Percentiles rank a stretch among this genome's conserved stretches.
These are phyloP conservation scores for Durotheca rogersii DNA, from an alignment of 495 filamentous ascomycete genomes.

Conservation along the genomic window DNA sequence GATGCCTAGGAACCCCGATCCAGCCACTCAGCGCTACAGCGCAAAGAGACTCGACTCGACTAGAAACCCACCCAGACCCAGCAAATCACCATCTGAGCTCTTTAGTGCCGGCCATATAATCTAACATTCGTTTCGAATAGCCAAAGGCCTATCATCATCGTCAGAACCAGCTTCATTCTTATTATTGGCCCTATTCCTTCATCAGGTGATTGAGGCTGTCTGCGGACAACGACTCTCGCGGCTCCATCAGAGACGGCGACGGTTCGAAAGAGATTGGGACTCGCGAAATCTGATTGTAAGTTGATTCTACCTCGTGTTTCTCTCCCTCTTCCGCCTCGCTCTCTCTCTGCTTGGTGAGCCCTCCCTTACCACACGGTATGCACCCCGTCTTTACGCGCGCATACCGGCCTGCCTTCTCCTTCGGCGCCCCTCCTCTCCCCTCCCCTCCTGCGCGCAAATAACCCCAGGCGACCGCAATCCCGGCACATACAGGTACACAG, in stretches of 20 bases:
- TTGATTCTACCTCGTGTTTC: too few species aligned
- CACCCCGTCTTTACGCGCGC: constrained; percentile 11
- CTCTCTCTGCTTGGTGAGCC: constrained; percentile 20
- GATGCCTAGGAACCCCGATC: constrained; percentile 19
- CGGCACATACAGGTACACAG: constrained; percentile 26
- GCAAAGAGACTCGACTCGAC: constrained; percentile 36
- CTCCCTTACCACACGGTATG: constrained; percentile 23
- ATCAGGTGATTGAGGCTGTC: constrained; percentile 53
- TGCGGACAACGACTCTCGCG: constrained; percentile 50
- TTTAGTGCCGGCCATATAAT: constrained; percentile 32
- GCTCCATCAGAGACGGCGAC: constrained; percentile 48
- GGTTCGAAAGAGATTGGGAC: constrained; percentile 14
- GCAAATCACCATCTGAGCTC: constrained; percentile 52
- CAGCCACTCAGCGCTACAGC: constrained; percentile 37
- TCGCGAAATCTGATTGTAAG: constrained; percentile 36
- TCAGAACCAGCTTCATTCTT: constrained; percentile 36
- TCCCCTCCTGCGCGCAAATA: constrained; percentile 19
- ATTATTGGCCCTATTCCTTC: constrained; percentile 45
- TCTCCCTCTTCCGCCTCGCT: constrained; percentile 13
- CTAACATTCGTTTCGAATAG: constrained; percentile 41
- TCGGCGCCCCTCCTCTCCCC: constrained; percentile 10
- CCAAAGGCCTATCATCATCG: constrained; percentile 50
- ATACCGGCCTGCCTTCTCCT: constrained; percentile 21
- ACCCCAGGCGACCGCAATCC: constrained; percentile 29
- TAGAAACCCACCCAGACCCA: constrained; percentile 29